Evolutionary conservation across 305 asterid species (phyloP).

Genomic region (Fraxinus dipetala): DNA sequence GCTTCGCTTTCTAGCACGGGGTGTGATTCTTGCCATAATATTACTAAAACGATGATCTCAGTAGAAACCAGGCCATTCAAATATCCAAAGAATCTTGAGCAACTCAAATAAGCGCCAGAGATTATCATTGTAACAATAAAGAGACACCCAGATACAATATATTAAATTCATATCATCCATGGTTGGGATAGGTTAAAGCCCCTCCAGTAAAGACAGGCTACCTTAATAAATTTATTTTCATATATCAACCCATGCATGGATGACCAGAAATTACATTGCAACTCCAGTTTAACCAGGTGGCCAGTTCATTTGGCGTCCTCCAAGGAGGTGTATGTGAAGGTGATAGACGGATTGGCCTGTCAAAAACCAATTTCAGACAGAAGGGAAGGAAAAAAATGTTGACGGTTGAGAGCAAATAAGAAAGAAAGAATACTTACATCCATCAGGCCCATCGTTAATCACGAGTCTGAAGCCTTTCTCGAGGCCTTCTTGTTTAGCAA

Average conservation of each 20-base stretch:
- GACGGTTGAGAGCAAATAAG: neutral
- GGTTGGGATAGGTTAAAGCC: neutral
- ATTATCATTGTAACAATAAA: neutral
- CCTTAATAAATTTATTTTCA: conserved; percentile 28
- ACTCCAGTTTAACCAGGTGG: conserved; percentile 69
- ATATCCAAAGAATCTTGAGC: neutral
- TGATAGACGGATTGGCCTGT: conserved; percentile 88
- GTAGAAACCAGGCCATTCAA: neutral
- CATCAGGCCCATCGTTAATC: conserved; percentile 77
- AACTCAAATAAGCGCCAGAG: neutral
- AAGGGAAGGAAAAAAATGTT: neutral
- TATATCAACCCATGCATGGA: neutral
- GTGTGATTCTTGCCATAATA: neutral
- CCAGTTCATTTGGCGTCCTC: conserved; percentile 95
- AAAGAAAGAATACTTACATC: conserved; percentile 42
- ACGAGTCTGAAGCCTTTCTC: conserved; percentile 80
- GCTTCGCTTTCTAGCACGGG: neutral
- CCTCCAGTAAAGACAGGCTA: neutral
- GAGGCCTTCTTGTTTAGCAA: conserved; percentile 91
- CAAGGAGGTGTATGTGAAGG: conserved; percentile 82
- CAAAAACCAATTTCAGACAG: neutral
- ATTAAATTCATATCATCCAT: neutral
- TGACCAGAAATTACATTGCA: neutral
- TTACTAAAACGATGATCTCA: neutral
- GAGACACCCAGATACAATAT: neutral